Base-by-base conservation (phyloP, 805 yeast species). In the Starmerella tilneyi region DNA sequence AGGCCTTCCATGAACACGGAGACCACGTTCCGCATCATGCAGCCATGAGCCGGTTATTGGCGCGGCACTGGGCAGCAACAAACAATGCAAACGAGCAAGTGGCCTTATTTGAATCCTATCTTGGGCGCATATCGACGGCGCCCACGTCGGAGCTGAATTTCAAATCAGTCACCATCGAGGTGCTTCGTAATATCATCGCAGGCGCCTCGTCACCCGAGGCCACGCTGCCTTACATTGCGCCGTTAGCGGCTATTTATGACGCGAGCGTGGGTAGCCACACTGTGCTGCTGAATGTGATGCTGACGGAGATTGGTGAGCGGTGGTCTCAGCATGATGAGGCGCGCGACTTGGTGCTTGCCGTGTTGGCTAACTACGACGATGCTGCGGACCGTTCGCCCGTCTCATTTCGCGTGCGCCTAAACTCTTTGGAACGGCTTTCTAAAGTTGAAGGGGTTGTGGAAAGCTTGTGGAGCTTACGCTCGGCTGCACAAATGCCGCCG, bases 351-450 rank as follows among this genome's bases (percentile, higher is more conserved):
- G 46, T 50, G 15, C 21, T 46, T 40, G 39, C 45, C 13, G 26
- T 56, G 5, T 28, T 51, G 23, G 28, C 17, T n/a, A 48, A 49
- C 32, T 53, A 51, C 28, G 51, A 40, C 3, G 46, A 39, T 8
- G 39, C 45, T 23, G 36, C 9, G 11, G 43, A 34, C 12, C 20
- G 9, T 9, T 26, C 41, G 13, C 45, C 46, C 3, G 52, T 50
- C 19, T 45, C 57, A 9, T 44, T 32, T 27, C 48, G 59, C 9
- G 59, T 56, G 21, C 46, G 52, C 8, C 53, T 56, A 16, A 55
- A 54, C 30, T 47, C 59, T 2, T 33, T 51, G 3, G 52, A 49
- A 29, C 5, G 7, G 16, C 41, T 53, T 11, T n/a, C 39, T 12
- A 46, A 44, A n/a, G 47, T 40, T 22, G 46, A 28, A 16, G 33